Evolutionary conservation across 2,329 filamentous ascomycete species (phyloP).

Genomic region (Fusarium sulawesiense): DNA sequence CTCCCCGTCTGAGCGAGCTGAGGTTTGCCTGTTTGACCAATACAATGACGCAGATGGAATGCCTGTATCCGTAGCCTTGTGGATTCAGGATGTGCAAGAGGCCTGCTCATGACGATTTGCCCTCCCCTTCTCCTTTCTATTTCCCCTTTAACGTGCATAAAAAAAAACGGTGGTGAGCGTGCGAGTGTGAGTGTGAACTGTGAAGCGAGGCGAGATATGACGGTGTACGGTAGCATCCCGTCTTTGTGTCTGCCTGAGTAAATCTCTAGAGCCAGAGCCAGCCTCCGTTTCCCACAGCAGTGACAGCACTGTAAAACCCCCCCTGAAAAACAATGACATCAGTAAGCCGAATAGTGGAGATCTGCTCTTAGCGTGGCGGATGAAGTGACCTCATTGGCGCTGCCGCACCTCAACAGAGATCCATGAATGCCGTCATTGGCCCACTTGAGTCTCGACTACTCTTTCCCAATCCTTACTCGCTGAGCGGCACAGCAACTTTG

Average conservation of each 20-base stretch:
- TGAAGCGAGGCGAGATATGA: constrained; percentile 35
- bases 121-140: neutral
- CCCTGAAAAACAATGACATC: constrained; percentile 39
- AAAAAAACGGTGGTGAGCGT: neutral
- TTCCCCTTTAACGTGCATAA: constrained; percentile 16
- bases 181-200: neutral
- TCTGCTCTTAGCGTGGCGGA: constrained; percentile 25
- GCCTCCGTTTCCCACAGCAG: neutral
- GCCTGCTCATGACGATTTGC: constrained; percentile 26
- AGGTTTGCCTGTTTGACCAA: constrained; percentile 15
- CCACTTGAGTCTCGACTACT: constrained; percentile 22
- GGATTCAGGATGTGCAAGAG: constrained; percentile 12
- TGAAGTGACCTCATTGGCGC: constrained; percentile 44
- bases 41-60: constrained; percentile 41
- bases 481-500: constrained; percentile 23
- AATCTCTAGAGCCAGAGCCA: neutral
- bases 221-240: constrained; percentile 29
- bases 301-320: constrained; percentile 1
- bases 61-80: constrained; percentile 32
- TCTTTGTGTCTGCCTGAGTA: neutral
- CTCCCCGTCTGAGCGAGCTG: neutral
- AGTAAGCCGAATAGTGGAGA: constrained; percentile 13
- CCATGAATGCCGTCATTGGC: constrained; percentile 43
- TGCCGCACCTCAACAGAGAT: neutral
- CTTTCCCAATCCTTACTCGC: constrained; percentile 21